A percentile compares a stretch with the other conserved stretches of the same genome.
Evolutionary conservation across 2,329 filamentous ascomycete species (phyloP).

Genomic region (Rutstroemia sp.): DNA sequence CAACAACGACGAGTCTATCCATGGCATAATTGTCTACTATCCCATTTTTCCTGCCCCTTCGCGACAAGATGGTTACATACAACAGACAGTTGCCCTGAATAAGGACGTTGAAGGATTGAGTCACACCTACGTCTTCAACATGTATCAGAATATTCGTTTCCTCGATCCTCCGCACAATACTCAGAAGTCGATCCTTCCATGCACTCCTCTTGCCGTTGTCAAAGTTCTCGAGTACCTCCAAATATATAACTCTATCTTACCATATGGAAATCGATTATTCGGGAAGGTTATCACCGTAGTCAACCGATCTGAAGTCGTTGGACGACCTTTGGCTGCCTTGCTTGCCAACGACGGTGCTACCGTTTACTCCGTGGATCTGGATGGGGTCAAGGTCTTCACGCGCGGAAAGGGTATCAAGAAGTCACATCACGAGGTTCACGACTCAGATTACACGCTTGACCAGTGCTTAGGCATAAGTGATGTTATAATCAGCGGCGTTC

Average conservation of each 20-base stretch:
- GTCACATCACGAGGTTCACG: constrained; percentile 72
- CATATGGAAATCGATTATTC: constrained; percentile 86
- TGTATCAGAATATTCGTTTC: constrained; percentile 98
- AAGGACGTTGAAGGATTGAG: constrained; percentile 96
- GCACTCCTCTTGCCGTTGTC: constrained; percentile 90
- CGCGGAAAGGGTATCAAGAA: constrained; percentile 82
- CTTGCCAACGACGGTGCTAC: constrained; percentile 93
- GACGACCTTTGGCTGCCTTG: constrained; percentile 82
- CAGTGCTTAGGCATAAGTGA: constrained; percentile 83
- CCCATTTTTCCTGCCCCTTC: constrained; percentile 81
- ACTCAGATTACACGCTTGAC: constrained; percentile 71
- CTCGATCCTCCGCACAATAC: constrained; percentile 69
- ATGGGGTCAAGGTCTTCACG: constrained; percentile 86
- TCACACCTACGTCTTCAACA: constrained; percentile 94
- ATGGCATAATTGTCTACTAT: constrained; percentile 96
- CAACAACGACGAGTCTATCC: constrained; percentile 69
- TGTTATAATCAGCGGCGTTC: constrained; percentile 90
- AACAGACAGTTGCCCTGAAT: constrained; percentile 80
- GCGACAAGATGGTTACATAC: constrained; percentile 86
- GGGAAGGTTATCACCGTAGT: constrained; percentile 94
- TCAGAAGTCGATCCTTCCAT: constrained; percentile 89
- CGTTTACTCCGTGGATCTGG: constrained; percentile 92
- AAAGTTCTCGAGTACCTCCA: constrained; percentile 95
- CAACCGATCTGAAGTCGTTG: constrained; percentile 93
- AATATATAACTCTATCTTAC: constrained; percentile 92